These are phyloP conservation scores for Porogramme epimiltina DNA, from an alignment of 1,284 basidiomycete genomes.

Conservation along the genomic window DNA sequence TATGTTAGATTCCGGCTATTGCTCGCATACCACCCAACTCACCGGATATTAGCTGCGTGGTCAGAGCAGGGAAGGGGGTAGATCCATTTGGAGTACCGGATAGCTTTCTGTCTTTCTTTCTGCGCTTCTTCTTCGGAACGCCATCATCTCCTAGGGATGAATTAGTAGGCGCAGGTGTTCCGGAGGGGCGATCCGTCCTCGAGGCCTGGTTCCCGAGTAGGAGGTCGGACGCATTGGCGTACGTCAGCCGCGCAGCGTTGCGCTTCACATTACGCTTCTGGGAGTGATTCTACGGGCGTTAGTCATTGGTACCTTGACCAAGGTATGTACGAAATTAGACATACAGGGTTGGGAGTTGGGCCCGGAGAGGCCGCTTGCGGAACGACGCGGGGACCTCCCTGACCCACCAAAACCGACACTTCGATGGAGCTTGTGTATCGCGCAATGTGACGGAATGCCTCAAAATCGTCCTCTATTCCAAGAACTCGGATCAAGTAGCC, in stretches of 20 bases:
- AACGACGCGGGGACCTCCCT: slow-evolving; percentile 1
- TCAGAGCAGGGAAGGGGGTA: too few species aligned
- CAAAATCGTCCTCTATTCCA: slow-evolving; percentile 70
- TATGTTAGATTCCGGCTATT: too few species aligned
- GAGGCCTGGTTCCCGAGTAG: too few species aligned
- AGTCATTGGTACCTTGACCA: too few species aligned
- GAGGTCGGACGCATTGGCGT: too few species aligned
- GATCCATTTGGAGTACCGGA: too few species aligned
- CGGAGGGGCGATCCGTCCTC: too few species aligned
- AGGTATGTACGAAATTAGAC: background rate
- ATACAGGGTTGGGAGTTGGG: background rate
- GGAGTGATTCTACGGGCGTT: background rate
- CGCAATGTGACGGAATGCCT: slow-evolving; percentile 59
- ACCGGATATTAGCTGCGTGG: too few species aligned
- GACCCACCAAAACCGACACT: slow-evolving; percentile 38
- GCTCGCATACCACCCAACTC: too few species aligned
- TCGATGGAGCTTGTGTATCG: slow-evolving; percentile 37
- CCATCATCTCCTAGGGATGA: too few species aligned
- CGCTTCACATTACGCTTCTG: slow-evolving; percentile 4
- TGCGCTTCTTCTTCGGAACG: slow-evolving; percentile 32
- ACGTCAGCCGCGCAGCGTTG: too few species aligned
- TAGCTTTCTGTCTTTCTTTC: slow-evolving; percentile 5
- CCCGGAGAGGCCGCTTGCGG: background rate
- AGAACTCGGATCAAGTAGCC: background rate
- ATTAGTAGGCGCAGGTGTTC: too few species aligned